Percentiles rank a stretch among this genome's conserved stretches.
Evolutionary conservation across 2,329 filamentous ascomycete genomes (phyloP).

Genomic region (Pseudogymnoascus sp.): DNA sequence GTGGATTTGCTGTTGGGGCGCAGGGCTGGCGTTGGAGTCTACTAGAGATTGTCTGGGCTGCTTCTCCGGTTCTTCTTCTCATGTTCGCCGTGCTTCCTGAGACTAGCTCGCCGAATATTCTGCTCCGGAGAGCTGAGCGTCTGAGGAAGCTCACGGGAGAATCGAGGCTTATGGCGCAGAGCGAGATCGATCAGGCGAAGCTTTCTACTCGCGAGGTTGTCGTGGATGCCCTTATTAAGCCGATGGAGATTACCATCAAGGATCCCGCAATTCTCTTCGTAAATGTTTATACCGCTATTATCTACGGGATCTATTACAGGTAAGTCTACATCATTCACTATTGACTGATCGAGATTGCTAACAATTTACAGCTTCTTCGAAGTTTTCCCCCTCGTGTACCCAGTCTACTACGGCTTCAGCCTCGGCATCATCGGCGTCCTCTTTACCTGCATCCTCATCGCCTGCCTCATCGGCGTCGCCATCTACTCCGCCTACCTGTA

Average conservation of each 20-base stretch:
- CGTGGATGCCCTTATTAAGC: constrained; percentile 51
- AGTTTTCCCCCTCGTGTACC: constrained; percentile 57
- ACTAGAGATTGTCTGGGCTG: constrained; percentile 51
- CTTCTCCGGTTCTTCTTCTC: constrained; percentile 48
- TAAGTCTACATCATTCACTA: too few species aligned
- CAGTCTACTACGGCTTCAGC: constrained; percentile 50
- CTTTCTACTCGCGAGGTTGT: constrained; percentile 40
- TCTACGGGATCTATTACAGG: constrained; percentile 52
- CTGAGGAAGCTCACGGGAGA: constrained; percentile 54
- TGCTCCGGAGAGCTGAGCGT: constrained; percentile 52
- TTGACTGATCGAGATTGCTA: too few species aligned
- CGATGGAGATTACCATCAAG: constrained; percentile 50
- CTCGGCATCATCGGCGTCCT: constrained; percentile 50
- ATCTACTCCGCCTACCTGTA: constrained; percentile 44
- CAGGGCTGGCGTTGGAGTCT: constrained; percentile 57
- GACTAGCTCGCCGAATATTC: constrained; percentile 50
- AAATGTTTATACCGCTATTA: constrained; percentile 52
- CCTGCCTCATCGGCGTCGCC: constrained; percentile 43
- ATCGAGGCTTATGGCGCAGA: constrained; percentile 47
- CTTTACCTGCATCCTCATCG: constrained; percentile 52
- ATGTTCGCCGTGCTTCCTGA: constrained; percentile 59
- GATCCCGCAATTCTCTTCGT: constrained; percentile 56
- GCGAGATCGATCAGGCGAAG: constrained; percentile 54
- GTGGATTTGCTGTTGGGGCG: constrained; percentile 49
- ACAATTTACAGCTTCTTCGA: constrained; percentile 43